Evolutionary conservation across 306 rosid species (phyloP).

Genomic region (Corylus avellana): DNA sequence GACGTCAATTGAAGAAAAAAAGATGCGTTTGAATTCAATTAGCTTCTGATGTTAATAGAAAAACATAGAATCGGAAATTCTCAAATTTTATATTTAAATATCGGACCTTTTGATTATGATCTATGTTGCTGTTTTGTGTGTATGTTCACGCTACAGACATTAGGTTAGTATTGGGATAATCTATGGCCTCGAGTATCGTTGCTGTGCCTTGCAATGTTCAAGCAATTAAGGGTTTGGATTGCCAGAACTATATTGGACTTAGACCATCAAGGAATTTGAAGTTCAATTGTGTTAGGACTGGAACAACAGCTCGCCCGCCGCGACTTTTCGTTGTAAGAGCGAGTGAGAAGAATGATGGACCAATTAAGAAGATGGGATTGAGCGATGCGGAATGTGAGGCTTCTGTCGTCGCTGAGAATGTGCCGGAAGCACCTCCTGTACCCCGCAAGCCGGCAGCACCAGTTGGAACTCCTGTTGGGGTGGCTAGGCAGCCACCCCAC

Average conservation of each 20-base stretch:
- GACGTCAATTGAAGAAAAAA: not conserved
- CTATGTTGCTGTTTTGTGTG: not conserved
- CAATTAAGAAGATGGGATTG: slow-evolving; percentile 38
- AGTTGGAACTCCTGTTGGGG: slow-evolving; percentile 70
- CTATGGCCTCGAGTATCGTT: slow-evolving; percentile 59
- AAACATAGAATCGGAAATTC: not conserved
- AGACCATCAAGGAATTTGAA: slow-evolving; percentile 26
- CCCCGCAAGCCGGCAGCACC: slow-evolving; percentile 76
- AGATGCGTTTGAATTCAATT: not conserved
- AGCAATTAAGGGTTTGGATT: slow-evolving; percentile 45
- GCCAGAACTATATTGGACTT: slow-evolving; percentile 47
- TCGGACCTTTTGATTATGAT: not conserved
- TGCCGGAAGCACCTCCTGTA: slow-evolving; percentile 78
- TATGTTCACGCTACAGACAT: not conserved
- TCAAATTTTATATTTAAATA: not conserved
- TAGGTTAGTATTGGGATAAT: slow-evolving; percentile 12
- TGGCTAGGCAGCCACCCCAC: too few relatives aligned
- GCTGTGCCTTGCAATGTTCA: slow-evolving; percentile 40
- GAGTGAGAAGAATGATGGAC: slow-evolving; percentile 29
- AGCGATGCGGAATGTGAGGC: slow-evolving; percentile 84
- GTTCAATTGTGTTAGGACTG: slow-evolving; percentile 35
- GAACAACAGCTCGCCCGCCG: slow-evolving; percentile 30
- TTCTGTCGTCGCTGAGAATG: slow-evolving; percentile 72
- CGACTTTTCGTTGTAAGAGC: slow-evolving; percentile 57
- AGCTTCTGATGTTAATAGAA: not conserved